Percentiles rank a stretch among this genome's conserved stretches.
phyloP scores from a whole-genome alignment of 768 basidiomycete species.

The Suillus subluteus region DNA sequence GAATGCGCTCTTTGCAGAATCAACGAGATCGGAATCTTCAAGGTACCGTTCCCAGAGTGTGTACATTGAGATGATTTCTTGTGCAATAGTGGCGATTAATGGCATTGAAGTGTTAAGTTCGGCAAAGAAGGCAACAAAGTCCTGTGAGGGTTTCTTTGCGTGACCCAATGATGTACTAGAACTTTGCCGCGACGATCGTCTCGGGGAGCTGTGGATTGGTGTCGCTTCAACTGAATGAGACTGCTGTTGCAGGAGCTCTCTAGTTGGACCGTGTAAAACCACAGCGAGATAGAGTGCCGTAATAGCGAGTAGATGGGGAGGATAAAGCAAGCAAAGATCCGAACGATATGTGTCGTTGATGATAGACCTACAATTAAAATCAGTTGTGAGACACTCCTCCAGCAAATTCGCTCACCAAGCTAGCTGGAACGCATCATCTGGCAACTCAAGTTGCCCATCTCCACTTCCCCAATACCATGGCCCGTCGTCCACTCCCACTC shows the following conservation, averaged over 20 bases:
- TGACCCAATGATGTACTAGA: slow-evolving; percentile 30
- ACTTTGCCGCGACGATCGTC: slow-evolving; percentile 59
- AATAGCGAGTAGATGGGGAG: slow-evolving; percentile 93
- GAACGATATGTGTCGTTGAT: slow-evolving; percentile 97
- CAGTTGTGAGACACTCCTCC: background rate
- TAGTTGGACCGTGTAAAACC: slow-evolving; percentile 66
- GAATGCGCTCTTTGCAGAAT: slow-evolving; percentile 23
- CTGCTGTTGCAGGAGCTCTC: slow-evolving; percentile 46
- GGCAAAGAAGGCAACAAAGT: slow-evolving; percentile 82
- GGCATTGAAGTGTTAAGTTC: slow-evolving; percentile 85
- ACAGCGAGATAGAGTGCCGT: slow-evolving; percentile 90
- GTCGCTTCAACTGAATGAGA: slow-evolving; percentile 30
- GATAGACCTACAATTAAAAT: slow-evolving; percentile 68
- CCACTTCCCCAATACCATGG: slow-evolving; percentile 80
- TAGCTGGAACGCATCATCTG: slow-evolving; percentile 79
- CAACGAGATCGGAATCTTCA: slow-evolving; percentile 56
- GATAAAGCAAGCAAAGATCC: slow-evolving; percentile 90
- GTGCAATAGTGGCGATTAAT: slow-evolving; percentile 80
- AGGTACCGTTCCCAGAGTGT: slow-evolving; percentile 86
- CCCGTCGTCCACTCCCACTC: slow-evolving; percentile 56
- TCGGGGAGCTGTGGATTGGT: slow-evolving; percentile 43
- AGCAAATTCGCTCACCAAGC: slow-evolving; percentile 68
- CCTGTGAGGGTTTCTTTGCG: slow-evolving; percentile 49
- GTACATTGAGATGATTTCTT: slow-evolving; percentile 91
- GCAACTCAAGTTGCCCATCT: slow-evolving; percentile 76